These are phyloP conservation scores for Russula compacta DNA, from an alignment of 768 basidiomycete species.

Conservation along the genomic window DNA sequence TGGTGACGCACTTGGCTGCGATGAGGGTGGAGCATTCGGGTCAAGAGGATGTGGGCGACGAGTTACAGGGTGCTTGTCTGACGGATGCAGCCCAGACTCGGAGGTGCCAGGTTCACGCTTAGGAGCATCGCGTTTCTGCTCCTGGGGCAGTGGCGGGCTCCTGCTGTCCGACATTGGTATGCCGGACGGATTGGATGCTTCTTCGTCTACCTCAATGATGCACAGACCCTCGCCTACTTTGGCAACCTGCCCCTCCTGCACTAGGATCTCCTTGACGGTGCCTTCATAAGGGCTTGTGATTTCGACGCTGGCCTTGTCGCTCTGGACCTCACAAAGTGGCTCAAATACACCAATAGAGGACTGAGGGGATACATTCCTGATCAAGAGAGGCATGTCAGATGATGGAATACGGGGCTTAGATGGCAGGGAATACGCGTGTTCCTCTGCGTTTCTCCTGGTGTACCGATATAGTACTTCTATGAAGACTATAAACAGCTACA, in stretches of 20 bases:
- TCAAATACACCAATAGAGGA: constrained; percentile 55
- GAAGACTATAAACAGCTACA: not conserved
- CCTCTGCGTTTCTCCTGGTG: not conserved
- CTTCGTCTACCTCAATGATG: constrained; percentile 71
- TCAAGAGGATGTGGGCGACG: constrained; percentile 53
- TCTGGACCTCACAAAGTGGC: constrained; percentile 74
- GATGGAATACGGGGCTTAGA: constrained; percentile 3
- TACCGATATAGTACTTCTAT: not conserved
- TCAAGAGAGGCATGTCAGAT: not conserved
- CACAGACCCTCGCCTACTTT: constrained; percentile 77
- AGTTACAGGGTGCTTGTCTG: not conserved
- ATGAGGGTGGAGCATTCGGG: constrained; percentile 34
- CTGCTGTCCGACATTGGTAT: constrained; percentile 13
- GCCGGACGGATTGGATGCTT: constrained; percentile 24
- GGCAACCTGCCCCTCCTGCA: constrained; percentile 73
- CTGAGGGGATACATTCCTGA: constrained; percentile 55
- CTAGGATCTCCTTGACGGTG: constrained; percentile 58
- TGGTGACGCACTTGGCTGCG: not conserved
- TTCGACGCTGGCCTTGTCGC: constrained; percentile 86
- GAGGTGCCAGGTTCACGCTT: not conserved
- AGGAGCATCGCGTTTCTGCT: not conserved
- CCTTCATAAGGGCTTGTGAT: constrained; percentile 85
- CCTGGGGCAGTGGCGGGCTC: constrained; percentile 3
- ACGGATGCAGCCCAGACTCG: not conserved
- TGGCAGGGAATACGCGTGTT: not conserved